These are phyloP conservation scores for Mycothermus thermophilus DNA, from an alignment of 495 filamentous ascomycete genomes.

Conservation along the genomic window DNA sequence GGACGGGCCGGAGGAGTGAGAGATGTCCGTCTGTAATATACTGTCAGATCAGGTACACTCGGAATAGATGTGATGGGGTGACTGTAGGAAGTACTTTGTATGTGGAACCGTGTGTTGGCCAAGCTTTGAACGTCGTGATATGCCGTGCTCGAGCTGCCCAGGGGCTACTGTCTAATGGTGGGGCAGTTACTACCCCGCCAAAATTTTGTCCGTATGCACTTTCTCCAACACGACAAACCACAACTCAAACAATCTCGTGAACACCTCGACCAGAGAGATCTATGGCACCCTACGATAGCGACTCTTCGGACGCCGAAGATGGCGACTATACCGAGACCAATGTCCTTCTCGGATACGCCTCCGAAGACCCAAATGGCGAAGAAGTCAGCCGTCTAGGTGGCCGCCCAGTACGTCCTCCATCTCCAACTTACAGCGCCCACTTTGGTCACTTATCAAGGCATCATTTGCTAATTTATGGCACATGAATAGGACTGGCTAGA, in stretches of 20 bases:
- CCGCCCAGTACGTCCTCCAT: slow-evolving; percentile 50
- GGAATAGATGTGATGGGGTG: slow-evolving; percentile 8
- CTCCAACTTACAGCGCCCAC: background rate
- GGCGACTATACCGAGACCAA: slow-evolving; percentile 70
- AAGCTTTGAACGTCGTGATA: no score
- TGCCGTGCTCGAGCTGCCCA: no score
- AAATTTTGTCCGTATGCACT: slow-evolving; percentile 15
- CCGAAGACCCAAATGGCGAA: slow-evolving; percentile 68
- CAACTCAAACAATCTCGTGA: no score
- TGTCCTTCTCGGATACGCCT: slow-evolving; percentile 83
- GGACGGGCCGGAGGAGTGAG: slow-evolving; percentile 38
- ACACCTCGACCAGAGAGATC: no score
- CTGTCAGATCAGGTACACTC: slow-evolving; percentile 9
- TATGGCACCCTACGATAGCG: slow-evolving; percentile 79
- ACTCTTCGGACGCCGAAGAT: slow-evolving; percentile 60
- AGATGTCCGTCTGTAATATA: slow-evolving; percentile 17
- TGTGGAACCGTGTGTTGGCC: background rate
- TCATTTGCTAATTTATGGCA: background rate
- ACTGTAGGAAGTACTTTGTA: no score
- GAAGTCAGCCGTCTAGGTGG: slow-evolving; percentile 83
- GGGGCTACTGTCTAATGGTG: no score
- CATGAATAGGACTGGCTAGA: slow-evolving; percentile 63
- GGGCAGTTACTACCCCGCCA: slow-evolving; percentile 24
- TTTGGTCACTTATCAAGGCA: no score
- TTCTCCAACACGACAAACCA: slow-evolving; percentile 10